Conservation (phyloP, 805 yeast genomes). For the Yarrowia porcina region DNA sequence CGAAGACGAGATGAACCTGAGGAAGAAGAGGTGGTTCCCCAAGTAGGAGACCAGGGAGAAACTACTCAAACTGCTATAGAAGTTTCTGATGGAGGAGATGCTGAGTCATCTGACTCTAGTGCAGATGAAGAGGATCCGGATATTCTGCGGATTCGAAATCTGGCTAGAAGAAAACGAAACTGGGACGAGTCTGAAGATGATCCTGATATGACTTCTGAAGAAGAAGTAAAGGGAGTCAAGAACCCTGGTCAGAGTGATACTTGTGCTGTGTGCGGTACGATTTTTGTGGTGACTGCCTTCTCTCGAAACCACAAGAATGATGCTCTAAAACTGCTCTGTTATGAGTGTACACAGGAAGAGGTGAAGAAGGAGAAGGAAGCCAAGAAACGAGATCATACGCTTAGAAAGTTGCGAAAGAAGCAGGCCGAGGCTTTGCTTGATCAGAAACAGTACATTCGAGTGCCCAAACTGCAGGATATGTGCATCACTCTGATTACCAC, state of each 20-base stretch:
- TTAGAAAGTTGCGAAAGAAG: slow-evolving; percentile 69
- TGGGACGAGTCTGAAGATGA: slow-evolving; percentile 28
- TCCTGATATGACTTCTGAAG: slow-evolving; percentile 34
- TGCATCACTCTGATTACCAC: slow-evolving; percentile 67
- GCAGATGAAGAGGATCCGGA: slow-evolving; percentile 23
- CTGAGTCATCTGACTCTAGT: neutral
- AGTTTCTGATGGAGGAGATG: neutral
- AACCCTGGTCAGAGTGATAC: slow-evolving; percentile 22
- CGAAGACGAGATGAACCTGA: slow-evolving; percentile 51
- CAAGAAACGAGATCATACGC: slow-evolving; percentile 53
- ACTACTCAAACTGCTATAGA: neutral
- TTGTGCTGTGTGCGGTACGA: slow-evolving; percentile 57
- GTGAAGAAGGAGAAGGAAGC: slow-evolving; percentile 45
- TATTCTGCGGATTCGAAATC: slow-evolving; percentile 28
- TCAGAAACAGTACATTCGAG: slow-evolving; percentile 56
- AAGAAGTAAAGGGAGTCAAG: slow-evolving; percentile 31
- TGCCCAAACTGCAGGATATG: slow-evolving; percentile 69
- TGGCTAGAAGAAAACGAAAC: slow-evolving; percentile 28
- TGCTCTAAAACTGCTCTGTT: slow-evolving; percentile 65
- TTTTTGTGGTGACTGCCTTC: slow-evolving; percentile 63
- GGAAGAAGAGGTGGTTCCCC: neutral
- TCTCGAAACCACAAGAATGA: slow-evolving; percentile 48
- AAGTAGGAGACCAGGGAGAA: neutral
- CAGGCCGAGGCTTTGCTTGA: slow-evolving; percentile 83
- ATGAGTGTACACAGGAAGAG: slow-evolving; percentile 37